Evolutionary conservation across 352 stramenopile species (phyloP).

Genomic region (Thraustochytrium sp.): DNA sequence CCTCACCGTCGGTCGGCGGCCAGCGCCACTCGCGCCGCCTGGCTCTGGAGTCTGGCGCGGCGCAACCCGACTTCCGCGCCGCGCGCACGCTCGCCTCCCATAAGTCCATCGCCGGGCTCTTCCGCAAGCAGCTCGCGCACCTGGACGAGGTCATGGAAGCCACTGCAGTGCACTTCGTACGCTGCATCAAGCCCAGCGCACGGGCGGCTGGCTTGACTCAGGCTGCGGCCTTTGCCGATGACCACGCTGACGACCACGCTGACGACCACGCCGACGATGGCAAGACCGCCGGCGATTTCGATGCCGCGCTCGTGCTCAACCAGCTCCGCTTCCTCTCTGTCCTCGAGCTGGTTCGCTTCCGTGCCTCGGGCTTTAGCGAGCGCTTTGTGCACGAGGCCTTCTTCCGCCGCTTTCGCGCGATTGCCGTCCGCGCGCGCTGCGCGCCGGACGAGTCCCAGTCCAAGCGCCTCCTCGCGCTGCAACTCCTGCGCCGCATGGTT

Average conservation of each 20-base stretch:
- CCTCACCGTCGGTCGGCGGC: background rate
- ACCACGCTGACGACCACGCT: background rate
- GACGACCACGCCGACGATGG: conserved; percentile 56
- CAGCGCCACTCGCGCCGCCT: background rate
- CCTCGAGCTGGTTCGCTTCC: conserved; percentile 95
- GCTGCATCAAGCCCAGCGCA: conserved; percentile 75
- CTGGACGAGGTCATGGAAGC: conserved; percentile 75
- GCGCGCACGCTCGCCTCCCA: conserved; percentile 6
- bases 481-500: background rate
- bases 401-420: conserved; percentile 78
- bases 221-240: too few relatives aligned
- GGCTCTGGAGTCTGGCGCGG: background rate
- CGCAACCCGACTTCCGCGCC: background rate
- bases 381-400: conserved; percentile 91
- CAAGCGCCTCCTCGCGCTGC: background rate
- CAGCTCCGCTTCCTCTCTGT: conserved; percentile 95
- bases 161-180: conserved; percentile 76
- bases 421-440: background rate
- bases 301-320: conserved; percentile 83
- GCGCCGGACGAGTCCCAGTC: background rate
- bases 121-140: conserved; percentile 62
- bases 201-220: too few relatives aligned
- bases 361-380: conserved; percentile 75
- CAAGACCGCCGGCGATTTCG: conserved; percentile 74
- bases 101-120: conserved; percentile 43